phyloP scores from a whole-genome alignment of 2,329 filamentous ascomycete species.

The Hortaea sp. region DNA sequence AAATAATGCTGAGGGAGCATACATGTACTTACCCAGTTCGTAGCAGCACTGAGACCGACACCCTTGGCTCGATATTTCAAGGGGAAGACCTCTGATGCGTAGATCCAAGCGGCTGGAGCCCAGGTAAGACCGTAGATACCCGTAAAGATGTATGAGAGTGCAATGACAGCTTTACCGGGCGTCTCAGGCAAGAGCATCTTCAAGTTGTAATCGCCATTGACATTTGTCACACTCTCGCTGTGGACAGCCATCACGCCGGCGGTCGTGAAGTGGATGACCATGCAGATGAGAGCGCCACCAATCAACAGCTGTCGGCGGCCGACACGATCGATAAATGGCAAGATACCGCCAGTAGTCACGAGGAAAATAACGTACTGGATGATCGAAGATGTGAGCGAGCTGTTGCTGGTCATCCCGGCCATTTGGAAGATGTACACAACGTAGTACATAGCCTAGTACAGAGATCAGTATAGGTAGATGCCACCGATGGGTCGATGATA shows the following conservation, averaged over 20 bases:
- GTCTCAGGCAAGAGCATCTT: slow-evolving; percentile 42
- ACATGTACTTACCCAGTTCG: slow-evolving; percentile 32
- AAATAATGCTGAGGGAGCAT: too few species aligned
- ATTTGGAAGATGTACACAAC: slow-evolving; percentile 52
- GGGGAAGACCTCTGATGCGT: slow-evolving; percentile 55
- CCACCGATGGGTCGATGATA: background rate
- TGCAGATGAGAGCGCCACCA: slow-evolving; percentile 35
- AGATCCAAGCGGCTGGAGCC: slow-evolving; percentile 56
- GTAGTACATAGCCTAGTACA: slow-evolving; percentile 38
- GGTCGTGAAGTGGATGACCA: slow-evolving; percentile 37
- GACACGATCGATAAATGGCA: slow-evolving; percentile 33
- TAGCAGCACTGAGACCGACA: slow-evolving; percentile 47
- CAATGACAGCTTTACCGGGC: slow-evolving; percentile 53
- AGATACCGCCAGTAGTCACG: slow-evolving; percentile 31
- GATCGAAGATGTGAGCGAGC: slow-evolving; percentile 33
- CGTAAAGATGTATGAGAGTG: slow-evolving; percentile 55
- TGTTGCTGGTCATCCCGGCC: slow-evolving; percentile 45
- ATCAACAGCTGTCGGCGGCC: slow-evolving; percentile 32
- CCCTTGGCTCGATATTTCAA: slow-evolving; percentile 50
- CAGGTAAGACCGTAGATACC: slow-evolving; percentile 55
- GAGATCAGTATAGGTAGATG: too few species aligned
- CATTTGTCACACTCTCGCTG: slow-evolving; percentile 33
- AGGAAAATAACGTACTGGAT: slow-evolving; percentile 35
- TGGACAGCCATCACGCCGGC: slow-evolving; percentile 35
- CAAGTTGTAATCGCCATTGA: slow-evolving; percentile 42